Conservation (phyloP, 306 rosid genomes). For the Corylus americana region DNA sequence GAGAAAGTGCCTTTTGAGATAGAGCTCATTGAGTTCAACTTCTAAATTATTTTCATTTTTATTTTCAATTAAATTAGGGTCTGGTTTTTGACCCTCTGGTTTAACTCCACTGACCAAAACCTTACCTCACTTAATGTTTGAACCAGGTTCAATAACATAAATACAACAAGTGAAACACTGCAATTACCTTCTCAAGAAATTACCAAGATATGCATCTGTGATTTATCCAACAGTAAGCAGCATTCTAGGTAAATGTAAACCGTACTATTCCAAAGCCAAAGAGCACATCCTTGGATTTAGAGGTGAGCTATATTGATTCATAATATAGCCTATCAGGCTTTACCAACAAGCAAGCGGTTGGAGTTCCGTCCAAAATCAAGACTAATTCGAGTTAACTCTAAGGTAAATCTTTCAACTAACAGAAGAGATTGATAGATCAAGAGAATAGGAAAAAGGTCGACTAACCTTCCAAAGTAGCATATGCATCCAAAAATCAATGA, state of each 20-base stretch:
- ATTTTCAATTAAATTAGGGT: background rate
- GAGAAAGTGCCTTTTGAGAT: background rate
- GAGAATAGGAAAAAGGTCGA: constrained; percentile 23
- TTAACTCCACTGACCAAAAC: background rate
- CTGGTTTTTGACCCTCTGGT: background rate
- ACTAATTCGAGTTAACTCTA: background rate
- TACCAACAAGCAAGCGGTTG: background rate
- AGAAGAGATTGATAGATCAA: constrained; percentile 6
- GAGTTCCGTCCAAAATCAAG: background rate
- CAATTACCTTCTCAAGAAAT: background rate
- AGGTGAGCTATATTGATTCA: background rate
- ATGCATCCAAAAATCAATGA: constrained; percentile 66
- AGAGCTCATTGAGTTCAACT: background rate
- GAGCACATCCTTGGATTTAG: background rate
- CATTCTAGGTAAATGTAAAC: background rate
- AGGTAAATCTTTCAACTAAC: constrained; percentile 2
- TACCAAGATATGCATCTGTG: background rate
- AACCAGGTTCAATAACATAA: background rate
- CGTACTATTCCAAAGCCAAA: background rate
- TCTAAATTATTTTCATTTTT: background rate
- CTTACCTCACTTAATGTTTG: background rate
- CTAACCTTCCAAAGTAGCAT: constrained; percentile 82
- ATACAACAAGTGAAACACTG: background rate
- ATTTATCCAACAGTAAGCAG: background rate
- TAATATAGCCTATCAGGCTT: background rate